Conservation (phyloP, 768 basidiomycete genomes). For the Kwoniella bestiolae region DNA sequence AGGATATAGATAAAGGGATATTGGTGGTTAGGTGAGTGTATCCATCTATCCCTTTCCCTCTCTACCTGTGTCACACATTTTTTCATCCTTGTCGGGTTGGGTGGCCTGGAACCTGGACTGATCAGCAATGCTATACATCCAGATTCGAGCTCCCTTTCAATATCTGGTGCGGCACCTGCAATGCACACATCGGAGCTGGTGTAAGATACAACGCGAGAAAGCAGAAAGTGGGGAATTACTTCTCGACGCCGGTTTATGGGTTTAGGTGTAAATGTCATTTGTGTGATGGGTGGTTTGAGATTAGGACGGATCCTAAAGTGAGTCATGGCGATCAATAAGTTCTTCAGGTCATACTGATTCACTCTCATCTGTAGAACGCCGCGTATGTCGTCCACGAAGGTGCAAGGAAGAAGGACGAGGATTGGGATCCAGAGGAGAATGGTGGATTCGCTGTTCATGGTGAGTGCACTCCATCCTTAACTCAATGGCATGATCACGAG, state of each 20-base stretch:
- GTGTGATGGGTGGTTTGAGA: constrained; percentile 96
- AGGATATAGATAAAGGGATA: constrained; percentile 95
- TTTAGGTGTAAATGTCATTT: constrained; percentile 98
- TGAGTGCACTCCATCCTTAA: constrained; percentile 44
- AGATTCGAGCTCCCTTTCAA: constrained; percentile 89
- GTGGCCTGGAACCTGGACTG: not conserved
- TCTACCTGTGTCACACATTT: not conserved
- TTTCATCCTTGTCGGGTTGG: not conserved
- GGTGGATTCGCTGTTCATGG: constrained; percentile 90
- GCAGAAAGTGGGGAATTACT: constrained; percentile 93
- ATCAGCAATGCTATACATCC: not conserved
- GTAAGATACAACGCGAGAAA: constrained; percentile 99
- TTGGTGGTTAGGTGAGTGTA: constrained; percentile 72
- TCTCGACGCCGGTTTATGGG: constrained; percentile 89
- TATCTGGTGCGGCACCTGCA: constrained; percentile 77
- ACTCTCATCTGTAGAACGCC: constrained; percentile 71
- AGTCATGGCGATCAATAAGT: constrained; percentile 26
- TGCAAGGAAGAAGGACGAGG: constrained; percentile 91
- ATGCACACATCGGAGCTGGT: constrained; percentile 94
- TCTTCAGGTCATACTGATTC: no score
- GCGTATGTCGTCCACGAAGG: constrained; percentile 90
- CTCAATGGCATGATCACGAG: no score
- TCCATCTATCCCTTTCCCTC: not conserved
- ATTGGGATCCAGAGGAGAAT: constrained; percentile 96
- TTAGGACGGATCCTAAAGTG: constrained; percentile 95